Percentiles rank a stretch among this genome's conserved stretches.
Conservation (phyloP, 768 basidiomycete species). For the Lenzites betulinus region DNA sequence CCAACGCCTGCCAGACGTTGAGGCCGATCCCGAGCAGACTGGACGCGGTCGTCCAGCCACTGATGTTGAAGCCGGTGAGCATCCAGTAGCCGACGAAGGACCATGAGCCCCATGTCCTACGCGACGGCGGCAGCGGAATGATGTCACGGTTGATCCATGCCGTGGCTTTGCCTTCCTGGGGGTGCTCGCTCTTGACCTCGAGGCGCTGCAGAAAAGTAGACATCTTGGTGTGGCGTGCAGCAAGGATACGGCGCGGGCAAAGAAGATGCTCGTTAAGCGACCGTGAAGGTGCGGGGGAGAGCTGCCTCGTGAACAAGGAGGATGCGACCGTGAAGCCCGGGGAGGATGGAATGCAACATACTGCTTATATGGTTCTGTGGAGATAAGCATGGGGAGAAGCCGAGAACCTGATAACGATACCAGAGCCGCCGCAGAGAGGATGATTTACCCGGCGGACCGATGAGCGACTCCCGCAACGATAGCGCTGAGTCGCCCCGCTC, state of each 20-base stretch:
- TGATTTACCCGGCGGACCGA: no score
- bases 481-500: no score
- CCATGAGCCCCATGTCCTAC: slow-evolving; percentile 25
- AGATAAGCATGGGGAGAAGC: neutral
- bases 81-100: slow-evolving; percentile 26
- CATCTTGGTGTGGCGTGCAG: neutral
- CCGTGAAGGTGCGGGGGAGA: neutral
- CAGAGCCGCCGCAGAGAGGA: no score
- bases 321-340: neutral
- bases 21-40: slow-evolving; percentile 22
- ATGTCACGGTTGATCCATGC: slow-evolving; percentile 28
- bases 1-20: slow-evolving; percentile 24
- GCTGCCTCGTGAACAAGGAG: neutral
- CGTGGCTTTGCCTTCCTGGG: slow-evolving; percentile 5
- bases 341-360: neutral
- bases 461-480: no score
- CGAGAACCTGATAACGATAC: neutral
- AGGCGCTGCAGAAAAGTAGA: slow-evolving; percentile 9
- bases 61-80: slow-evolving; percentile 23
- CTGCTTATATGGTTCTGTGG: neutral
- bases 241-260: no score
- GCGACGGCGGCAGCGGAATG: slow-evolving; percentile 24
- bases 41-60: slow-evolving; percentile 23
- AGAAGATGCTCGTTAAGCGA: neutral
- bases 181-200: slow-evolving; percentile 16